Conservation (phyloP, 2,329 filamentous ascomycete species). For the Lachnum nothofagi region DNA sequence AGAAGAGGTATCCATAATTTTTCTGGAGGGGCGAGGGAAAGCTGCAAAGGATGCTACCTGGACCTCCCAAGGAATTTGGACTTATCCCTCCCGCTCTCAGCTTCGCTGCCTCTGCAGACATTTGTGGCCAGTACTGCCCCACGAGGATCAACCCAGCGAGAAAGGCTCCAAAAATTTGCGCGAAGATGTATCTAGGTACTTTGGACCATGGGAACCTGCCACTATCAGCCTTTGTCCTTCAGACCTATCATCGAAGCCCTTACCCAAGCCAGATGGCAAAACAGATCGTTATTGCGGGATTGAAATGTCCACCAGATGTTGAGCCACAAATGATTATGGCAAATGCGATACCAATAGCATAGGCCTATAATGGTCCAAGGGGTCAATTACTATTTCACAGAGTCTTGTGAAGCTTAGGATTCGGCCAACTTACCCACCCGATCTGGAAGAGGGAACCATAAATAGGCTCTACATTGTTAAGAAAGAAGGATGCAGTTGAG, state of each 20-base stretch:
- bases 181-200: conserved; percentile 51
- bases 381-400: too few species aligned
- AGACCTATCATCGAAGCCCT: neutral
- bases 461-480: conserved; percentile 39
- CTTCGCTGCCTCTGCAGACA: conserved; percentile 37
- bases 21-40: conserved; percentile 47
- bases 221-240: neutral
- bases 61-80: conserved; percentile 43
- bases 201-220: conserved; percentile 50
- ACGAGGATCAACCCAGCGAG: conserved; percentile 50
- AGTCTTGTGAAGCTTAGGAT: too few species aligned
- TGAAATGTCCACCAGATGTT: conserved; percentile 52
- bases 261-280: conserved; percentile 48
- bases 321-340: conserved; percentile 53
- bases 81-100: conserved; percentile 30
- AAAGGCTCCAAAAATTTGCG: conserved; percentile 53
- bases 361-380: conserved; percentile 32
- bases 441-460: conserved; percentile 52
- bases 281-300: conserved; percentile 45
- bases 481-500: conserved; percentile 46
- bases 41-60: conserved; percentile 50
- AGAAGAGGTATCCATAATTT: conserved; percentile 51
- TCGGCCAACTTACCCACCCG: conserved; percentile 38
- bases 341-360: conserved; percentile 53
- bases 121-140: conserved; percentile 51